Base-by-base conservation (phyloP, 2,329 filamentous ascomycete genomes). In the Trichoderma sp. region DNA sequence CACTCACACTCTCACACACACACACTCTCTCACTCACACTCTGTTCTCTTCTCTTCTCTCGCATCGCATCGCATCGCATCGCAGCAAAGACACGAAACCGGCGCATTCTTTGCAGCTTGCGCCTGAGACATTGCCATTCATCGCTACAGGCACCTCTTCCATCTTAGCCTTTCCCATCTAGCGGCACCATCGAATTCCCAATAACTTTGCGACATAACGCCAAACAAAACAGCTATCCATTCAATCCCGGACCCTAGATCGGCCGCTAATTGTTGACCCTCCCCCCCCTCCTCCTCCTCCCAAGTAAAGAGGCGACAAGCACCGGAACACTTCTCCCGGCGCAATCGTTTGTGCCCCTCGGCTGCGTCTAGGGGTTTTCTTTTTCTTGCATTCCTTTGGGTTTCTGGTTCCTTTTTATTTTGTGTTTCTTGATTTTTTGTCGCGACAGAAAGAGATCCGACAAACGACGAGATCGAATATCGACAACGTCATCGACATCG, bases 201-300 rank as follows among this genome's bases (percentile, higher is more conserved):
- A n/a, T 45, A 19, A 48, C n/a, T n/a, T 22, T 48, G 42, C 42
- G 13, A 10, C n/a, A n/a, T 5, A 37, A 27, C 1, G 2, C 22
- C 19, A 35, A 32, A n/a, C n/a, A n/a, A n/a, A n/a, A n/a, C n/a
- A n/a, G 37, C 25, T 58, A n/a, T 10, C 25, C 27, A 7, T n/a
- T 17, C 29, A 27, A 64, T 64, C 60, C 25, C 34, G 50, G 48
- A 64, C 60, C 60, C 60, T 64, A 22, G 60, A 64, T 64, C 61
- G 61, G 27, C 61, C 61, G 52, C 61, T 65, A 57, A 39, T 32
- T n/a, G 7, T 8, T 42, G 17, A 9, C n/a, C 12, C 29, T 8
- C 29, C 34, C 45, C 60, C 60, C n/a, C n/a, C n/a, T n/a, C n/a
- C n/a, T n/a, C n/a, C n/a, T n/a, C n/a, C n/a, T n/a, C n/a, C n/a